phyloP scores from a whole-genome alignment of 2,329 filamentous ascomycete genomes.

The Trichoderma sp. region DNA sequence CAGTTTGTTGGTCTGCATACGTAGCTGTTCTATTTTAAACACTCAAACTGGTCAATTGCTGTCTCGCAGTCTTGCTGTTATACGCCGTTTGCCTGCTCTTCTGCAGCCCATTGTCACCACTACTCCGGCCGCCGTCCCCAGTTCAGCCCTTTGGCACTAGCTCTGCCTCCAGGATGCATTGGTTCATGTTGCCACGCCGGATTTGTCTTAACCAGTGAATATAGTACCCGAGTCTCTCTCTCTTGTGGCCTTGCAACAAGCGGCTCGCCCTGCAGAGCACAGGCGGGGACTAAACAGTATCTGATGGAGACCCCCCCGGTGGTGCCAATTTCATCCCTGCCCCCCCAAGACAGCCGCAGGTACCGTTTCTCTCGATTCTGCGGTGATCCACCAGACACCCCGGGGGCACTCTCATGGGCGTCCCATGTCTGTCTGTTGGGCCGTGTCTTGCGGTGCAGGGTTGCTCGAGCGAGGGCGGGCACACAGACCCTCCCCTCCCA shows the following conservation, averaged over 20 bases:
- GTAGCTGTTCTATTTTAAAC: not conserved
- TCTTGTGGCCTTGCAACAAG: conserved; percentile 16
- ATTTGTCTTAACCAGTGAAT: conserved; percentile 25
- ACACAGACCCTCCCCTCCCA: conserved; percentile 39
- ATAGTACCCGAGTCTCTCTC: conserved; percentile 23
- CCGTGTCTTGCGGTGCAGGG: conserved; percentile 23
- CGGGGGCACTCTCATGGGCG: conserved; percentile 29
- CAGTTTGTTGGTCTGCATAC: not conserved
- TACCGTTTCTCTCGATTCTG: conserved; percentile 37
- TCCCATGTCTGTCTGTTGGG: conserved; percentile 24
- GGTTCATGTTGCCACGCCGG: conserved; percentile 26
- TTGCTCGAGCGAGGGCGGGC: conserved; percentile 32
- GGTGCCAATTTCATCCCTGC: conserved; percentile 28
- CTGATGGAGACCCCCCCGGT: conserved; percentile 23
- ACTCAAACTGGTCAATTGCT: not conserved
- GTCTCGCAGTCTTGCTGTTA: not conserved
- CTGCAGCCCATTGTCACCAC: not conserved
- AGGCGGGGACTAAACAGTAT: conserved; percentile 28
- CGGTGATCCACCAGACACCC: conserved; percentile 32
- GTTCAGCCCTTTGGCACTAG: conserved; percentile 25
- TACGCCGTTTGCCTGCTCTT: not conserved
- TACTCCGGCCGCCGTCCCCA: conserved; percentile 1
- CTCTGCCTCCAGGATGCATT: conserved; percentile 16
- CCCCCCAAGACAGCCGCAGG: conserved; percentile 35
- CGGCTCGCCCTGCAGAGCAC: conserved; percentile 28